Base-by-base conservation (phyloP, 2,329 filamentous ascomycete species). In the Fusarium solani-melongenae region DNA sequence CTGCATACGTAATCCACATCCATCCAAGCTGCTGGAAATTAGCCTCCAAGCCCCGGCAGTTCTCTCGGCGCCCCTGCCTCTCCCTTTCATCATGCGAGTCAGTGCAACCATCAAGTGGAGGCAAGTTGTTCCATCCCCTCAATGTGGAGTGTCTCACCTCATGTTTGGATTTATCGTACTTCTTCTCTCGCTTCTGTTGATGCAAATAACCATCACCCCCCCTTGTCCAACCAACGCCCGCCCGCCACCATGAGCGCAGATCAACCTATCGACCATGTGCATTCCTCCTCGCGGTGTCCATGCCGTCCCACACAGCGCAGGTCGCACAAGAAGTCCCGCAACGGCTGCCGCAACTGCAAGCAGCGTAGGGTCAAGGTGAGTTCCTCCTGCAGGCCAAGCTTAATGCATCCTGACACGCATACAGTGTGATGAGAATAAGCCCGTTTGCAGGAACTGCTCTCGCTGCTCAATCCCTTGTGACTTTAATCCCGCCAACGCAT, bases 321-420 rank as follows among this genome's bases (percentile, higher is more conserved):
- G 41, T 51, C 63, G n/a, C 63, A 65, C 15, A 65, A 60, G 44
- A 65, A 65, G 46, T 65, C 63, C n/a, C 39, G 63, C 11, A 59
- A 60, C 36, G 63, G 56, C n/a, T 65, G 63, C 24, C 55, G 55
- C 27, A 65, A 34, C 27, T 65, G 56, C 27, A 65, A 65, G 56
- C 41, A 33, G 20, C 55, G 63, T 27, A 53, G 63, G 31, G 41
- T 65, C 24, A 65, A 65, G 27, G 63, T 61, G 17, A 27, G 56
- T 24, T 34, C 12, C 20, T 46, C 49, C 39, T 17, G 11, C 29
- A 51, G 62, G 27, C 15, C n/a, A 57, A 49, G 39, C 62, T 11
- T 20, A 34, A 20, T 64, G 31, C 29, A 22, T 22, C 9, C 51
- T 33, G 51, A 49, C 44, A 17, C 9, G 27, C 27, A n/a, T 8